A percentile compares a stretch with the other conserved stretches of the same genome.
Conservation (phyloP, 768 basidiomycete species). For the Leccinum aurantiacum region DNA sequence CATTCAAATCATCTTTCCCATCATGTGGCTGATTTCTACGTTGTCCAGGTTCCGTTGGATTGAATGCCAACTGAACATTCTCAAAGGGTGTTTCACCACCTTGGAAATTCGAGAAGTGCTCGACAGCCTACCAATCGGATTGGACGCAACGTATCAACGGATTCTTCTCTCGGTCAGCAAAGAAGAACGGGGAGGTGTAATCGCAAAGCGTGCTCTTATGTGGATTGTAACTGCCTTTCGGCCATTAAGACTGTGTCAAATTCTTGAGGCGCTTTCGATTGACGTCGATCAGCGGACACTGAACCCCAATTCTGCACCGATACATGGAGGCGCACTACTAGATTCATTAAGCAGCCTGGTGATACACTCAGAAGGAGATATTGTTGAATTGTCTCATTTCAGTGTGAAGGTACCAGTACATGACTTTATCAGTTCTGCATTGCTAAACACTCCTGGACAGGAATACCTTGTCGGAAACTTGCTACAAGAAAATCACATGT, state of each 20-base stretch:
- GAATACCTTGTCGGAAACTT: neutral
- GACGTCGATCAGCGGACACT: neutral
- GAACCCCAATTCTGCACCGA: neutral
- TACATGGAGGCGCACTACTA: neutral
- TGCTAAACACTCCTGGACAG: neutral
- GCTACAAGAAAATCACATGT: rapidly evolving
- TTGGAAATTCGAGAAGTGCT: neutral
- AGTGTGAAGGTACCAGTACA: neutral
- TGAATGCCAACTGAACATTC: neutral
- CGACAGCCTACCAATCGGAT: neutral
- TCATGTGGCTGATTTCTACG: neutral
- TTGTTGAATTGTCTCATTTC: neutral
- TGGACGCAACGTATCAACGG: neutral
- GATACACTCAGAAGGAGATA: neutral
- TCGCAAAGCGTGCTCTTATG: neutral
- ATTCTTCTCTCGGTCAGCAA: neutral
- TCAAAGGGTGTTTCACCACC: neutral
- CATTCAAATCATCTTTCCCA: neutral
- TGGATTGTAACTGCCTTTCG: neutral
- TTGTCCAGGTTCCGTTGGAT: neutral
- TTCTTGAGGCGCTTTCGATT: neutral
- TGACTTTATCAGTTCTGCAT: neutral
- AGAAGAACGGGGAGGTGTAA: neutral
- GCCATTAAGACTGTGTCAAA: neutral
- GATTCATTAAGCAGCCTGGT: neutral